Percentiles rank a stretch among this genome's conserved stretches.
phyloP scores from a whole-genome alignment of 2,329 filamentous ascomycete genomes.

The Pezicula neosporulosa region DNA sequence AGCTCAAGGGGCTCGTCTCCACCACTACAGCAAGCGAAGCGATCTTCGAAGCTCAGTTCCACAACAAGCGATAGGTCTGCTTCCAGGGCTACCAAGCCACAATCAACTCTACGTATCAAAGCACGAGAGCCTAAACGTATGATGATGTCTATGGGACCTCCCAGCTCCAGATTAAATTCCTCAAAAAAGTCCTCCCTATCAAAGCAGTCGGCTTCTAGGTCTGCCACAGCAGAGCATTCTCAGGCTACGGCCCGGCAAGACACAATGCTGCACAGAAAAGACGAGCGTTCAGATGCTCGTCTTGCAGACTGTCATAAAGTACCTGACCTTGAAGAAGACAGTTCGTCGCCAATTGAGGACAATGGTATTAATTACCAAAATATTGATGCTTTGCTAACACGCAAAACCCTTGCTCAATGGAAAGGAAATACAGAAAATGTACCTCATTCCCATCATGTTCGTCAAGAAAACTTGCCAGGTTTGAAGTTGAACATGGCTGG shows the following conservation, averaged over 20 bases:
- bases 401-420: neutral
- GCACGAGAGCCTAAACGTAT: conserved; percentile 22
- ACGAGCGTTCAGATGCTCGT: conserved; percentile 12
- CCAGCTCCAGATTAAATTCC: conserved; percentile 9
- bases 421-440: too few relatives aligned
- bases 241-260: conserved; percentile 16
- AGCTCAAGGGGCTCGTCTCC: too few relatives aligned
- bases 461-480: too few relatives aligned
- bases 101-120: conserved; percentile 24
- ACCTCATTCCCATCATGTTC: too few relatives aligned
- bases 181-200: neutral
- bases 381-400: conserved; percentile 15
- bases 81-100: neutral
- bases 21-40: too few relatives aligned
- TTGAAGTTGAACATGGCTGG: too few relatives aligned
- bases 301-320: conserved; percentile 5
- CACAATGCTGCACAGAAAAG: conserved; percentile 11
- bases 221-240: conserved; percentile 5
- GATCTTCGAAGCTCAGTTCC: neutral
- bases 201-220: neutral
- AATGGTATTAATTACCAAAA: conserved; percentile 16
- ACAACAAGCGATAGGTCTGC: neutral
- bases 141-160: conserved; percentile 26
- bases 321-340: conserved; percentile 6
- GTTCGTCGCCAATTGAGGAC: conserved; percentile 7